Conservation (phyloP, 83 land plant genomes). For the Picea engelmannii region DNA sequence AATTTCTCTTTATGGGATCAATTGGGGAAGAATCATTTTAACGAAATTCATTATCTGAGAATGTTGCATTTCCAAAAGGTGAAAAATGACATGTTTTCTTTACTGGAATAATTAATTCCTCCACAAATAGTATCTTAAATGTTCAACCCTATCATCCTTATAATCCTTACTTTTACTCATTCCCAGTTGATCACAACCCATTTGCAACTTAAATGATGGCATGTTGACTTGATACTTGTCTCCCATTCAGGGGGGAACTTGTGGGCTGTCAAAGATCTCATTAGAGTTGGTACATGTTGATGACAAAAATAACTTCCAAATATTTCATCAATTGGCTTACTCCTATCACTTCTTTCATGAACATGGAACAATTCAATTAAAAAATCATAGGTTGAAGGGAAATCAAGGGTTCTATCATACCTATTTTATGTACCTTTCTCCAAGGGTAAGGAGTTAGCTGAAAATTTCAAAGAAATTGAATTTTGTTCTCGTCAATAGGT, state of each 20-base stretch:
- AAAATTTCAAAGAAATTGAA: too few relatives aligned
- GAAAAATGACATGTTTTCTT: conserved; percentile 9
- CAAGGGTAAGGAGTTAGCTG: too few relatives aligned
- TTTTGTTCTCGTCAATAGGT: too few relatives aligned
- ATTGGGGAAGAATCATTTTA: not conserved
- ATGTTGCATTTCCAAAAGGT: not conserved
- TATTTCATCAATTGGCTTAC: not conserved
- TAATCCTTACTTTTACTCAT: not conserved
- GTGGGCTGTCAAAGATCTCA: conserved; percentile 26
- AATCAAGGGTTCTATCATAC: too few relatives aligned
- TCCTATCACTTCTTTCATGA: not conserved
- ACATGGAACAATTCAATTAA: too few relatives aligned
- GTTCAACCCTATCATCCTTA: not conserved
- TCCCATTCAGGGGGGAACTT: conserved; percentile 47
- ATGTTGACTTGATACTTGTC: conserved; percentile 59
- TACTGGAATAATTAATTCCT: conserved; percentile 31
- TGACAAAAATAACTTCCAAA: not conserved
- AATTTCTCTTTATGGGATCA: not conserved
- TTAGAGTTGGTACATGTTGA: conserved; percentile 4
- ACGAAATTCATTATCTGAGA: not conserved
- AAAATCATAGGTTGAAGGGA: too few relatives aligned
- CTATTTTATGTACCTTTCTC: too few relatives aligned
- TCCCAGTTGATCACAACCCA: not conserved
- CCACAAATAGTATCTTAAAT: not conserved
- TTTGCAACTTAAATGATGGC: conserved; percentile 17